These are phyloP conservation scores for Cadophora sp. DNA, from an alignment of 2,329 filamentous ascomycete genomes.

Conservation along the genomic window DNA sequence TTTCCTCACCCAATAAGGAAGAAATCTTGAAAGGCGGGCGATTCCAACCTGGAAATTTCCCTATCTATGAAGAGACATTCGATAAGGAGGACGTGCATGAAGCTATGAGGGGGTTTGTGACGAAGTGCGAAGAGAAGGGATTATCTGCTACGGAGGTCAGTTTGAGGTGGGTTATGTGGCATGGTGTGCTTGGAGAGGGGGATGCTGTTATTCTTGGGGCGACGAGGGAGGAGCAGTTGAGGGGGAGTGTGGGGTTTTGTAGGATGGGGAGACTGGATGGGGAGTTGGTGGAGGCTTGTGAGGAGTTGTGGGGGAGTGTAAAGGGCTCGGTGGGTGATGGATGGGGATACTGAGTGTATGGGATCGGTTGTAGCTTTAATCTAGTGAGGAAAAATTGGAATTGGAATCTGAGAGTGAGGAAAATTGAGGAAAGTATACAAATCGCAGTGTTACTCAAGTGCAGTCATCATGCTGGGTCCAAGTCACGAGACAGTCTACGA, in stretches of 20 bases:
- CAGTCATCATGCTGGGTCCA: no score
- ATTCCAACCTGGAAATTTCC: conserved; percentile 10
- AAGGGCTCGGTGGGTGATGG: conserved; percentile 6
- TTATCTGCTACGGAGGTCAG: conserved; percentile 49
- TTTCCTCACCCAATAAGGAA: conserved; percentile 1
- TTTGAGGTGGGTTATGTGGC: conserved; percentile 51
- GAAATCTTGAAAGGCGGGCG: conserved; percentile 11
- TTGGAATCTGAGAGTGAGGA: background rate
- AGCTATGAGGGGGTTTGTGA: conserved; percentile 49
- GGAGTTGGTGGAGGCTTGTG: conserved; percentile 41
- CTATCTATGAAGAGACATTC: conserved; percentile 27
- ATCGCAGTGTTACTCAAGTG: no score
- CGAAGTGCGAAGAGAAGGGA: conserved; percentile 49
- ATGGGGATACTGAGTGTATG: background rate
- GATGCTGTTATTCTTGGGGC: conserved; percentile 44
- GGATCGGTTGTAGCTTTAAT: background rate
- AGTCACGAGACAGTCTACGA: no score
- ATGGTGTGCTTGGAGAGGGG: conserved; percentile 37
- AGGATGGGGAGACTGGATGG: conserved; percentile 40
- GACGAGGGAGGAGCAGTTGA: conserved; percentile 32
- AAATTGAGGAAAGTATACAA: background rate
- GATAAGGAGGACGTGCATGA: conserved; percentile 41
- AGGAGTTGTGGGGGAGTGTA: conserved; percentile 26
- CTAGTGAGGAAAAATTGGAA: background rate
- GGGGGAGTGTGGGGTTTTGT: conserved; percentile 29